Evolutionary conservation across 176 grass and related monocot species (phyloP).

Genomic region (Cymbopogon citratus): DNA sequence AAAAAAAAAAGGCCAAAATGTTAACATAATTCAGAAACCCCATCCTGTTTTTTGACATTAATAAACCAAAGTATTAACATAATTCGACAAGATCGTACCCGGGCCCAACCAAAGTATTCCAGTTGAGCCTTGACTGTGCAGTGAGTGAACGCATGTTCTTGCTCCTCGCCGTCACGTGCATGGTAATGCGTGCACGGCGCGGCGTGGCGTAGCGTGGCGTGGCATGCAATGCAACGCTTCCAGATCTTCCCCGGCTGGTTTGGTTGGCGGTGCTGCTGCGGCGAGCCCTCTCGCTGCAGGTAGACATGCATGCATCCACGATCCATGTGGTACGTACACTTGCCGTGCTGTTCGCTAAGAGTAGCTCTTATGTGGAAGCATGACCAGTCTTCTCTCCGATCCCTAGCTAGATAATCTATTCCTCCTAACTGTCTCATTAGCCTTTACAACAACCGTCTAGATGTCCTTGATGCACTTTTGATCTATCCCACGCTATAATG

Average conservation of each 20-base stretch:
- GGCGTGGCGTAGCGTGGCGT: background rate
- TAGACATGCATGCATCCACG: conserved; percentile 3
- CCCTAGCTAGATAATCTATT: background rate
- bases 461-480: conserved; percentile 8
- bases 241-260: conserved; percentile 8
- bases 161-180: conserved; percentile 25
- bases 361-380: conserved; percentile 11
- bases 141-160: conserved; percentile 16
- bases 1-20: background rate
- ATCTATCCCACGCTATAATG: background rate
- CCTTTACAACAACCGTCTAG: conserved; percentile 35
- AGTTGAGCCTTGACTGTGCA: background rate
- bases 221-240: background rate
- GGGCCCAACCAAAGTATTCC: background rate
- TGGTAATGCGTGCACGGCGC: background rate
- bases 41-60: background rate
- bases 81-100: background rate
- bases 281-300: conserved; percentile 15
- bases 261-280: background rate
- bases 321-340: conserved; percentile 17
- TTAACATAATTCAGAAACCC: background rate
- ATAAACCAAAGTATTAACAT: background rate
- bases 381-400: background rate
- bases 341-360: conserved; percentile 31
- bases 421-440: conserved; percentile 14